Conservation (phyloP, 805 yeast genomes). For the Tetrapisispora arboricola region DNA sequence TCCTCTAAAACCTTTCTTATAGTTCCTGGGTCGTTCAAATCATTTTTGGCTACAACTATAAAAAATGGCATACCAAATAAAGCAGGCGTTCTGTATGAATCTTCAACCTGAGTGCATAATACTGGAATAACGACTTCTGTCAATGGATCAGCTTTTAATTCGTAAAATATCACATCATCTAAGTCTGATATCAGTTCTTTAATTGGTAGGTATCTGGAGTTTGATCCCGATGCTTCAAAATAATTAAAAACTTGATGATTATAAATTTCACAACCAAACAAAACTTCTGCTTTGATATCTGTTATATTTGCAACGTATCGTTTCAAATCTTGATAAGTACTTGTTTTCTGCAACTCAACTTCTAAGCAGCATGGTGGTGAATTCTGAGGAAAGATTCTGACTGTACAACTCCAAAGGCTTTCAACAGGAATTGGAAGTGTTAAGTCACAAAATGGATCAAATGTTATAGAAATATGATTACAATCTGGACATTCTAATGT, state of each 20-base stretch:
- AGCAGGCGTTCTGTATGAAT: conserved; percentile 32
- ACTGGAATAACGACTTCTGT: conserved; percentile 55
- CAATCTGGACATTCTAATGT: conserved; percentile 85
- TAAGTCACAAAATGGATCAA: conserved; percentile 87
- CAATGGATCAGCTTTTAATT: conserved; percentile 30
- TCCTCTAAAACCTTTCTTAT: conserved; percentile 50
- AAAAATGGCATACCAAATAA: conserved; percentile 74
- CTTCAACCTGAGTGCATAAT: conserved; percentile 35
- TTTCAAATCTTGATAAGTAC: conserved; percentile 56
- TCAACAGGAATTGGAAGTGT: conserved; percentile 81
- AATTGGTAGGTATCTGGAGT: conserved; percentile 46
- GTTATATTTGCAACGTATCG: conserved; percentile 45
- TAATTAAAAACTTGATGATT: conserved; percentile 58
- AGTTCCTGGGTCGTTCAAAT: conserved; percentile 43
- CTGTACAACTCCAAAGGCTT: conserved; percentile 57
- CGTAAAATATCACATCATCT: conserved; percentile 63
- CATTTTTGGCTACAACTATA: conserved; percentile 43
- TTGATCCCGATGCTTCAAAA: conserved; percentile 51
- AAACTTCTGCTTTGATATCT: conserved; percentile 25
- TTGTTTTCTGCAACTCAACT: conserved; percentile 59
- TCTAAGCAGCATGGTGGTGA: conserved; percentile 46
- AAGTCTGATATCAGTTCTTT: conserved; percentile 51
- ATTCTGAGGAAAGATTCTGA: conserved; percentile 51
- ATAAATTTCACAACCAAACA: conserved; percentile 54
- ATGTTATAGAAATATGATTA: conserved; percentile 67